Evolutionary conservation across 768 basidiomycete genomes (phyloP), one percentile per base, ranked within the genome.

Genomic region (Phlebiopsis gigantea): DNA sequence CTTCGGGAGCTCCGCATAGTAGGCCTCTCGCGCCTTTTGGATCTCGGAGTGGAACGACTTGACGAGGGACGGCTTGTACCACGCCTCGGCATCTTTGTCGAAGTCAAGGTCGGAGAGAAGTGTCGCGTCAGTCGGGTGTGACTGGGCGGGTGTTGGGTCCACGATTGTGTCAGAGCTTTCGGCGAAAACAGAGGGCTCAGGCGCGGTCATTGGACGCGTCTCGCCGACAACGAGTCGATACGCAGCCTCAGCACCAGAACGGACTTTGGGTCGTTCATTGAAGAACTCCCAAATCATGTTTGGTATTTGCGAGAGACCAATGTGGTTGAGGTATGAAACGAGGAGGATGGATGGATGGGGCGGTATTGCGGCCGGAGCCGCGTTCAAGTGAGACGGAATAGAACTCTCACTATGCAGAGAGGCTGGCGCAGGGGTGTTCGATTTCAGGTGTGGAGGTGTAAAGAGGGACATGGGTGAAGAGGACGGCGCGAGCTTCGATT

Each of bases 241-340:
- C 0, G 87, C 94, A 10, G 87, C 87, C 62, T 95, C 85, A 9
- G 89, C 87, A 29, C 96, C 96, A 12, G 80, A 71, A 5, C 72
- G 79, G n/a, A 93, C 92, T 65, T 88, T 84, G 46, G 83, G 74
- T 7, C 93, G 84, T 67, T 90, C 86, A 68, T 93, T 94, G 76
- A 97, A 98, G 72, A 93, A 93, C 61, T 85, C 90, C 83, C 84
- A 87, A 46, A 96, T 80, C 93, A 96, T 95, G 63, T 81, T 72
- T 12, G 94, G 94, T 56, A 96, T 84, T 65, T 90, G 89, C 26
- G 78, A 80, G 66, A 95, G 79, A 6, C 94, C 94, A 52, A 96
- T 77, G 62, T 86, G 79, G 65, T 93, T 83, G 39, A 79, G 77
- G 69, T 85, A 92, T 12, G 84, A 77, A 28, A 93, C 82, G 43